Base-by-base conservation (phyloP, 2,329 filamentous ascomycete genomes). In the Cercospora beticola region DNA sequence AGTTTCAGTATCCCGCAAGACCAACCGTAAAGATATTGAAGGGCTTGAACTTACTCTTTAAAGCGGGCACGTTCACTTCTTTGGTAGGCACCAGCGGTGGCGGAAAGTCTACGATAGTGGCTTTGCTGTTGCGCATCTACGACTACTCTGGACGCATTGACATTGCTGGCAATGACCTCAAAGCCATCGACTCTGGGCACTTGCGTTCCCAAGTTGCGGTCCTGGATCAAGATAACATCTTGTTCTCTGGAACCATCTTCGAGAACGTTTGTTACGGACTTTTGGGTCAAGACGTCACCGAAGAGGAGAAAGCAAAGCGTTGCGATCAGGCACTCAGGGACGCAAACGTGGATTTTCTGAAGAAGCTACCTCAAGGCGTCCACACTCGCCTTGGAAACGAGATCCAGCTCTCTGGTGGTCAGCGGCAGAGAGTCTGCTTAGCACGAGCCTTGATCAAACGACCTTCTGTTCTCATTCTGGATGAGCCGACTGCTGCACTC, bases 381-480 rank as follows among this genome's bases (percentile, higher is more conserved):
- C 77, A 81, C 36, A 83, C 82, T 5, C 74, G 78, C 40, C 76
- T 83, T 21, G 81, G 81, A 9, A 81, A 82, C 64, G 81, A 81
- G 23, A 76, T 81, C 1, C 79, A 80, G 66, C 74, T 84, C 1
- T 83, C 81, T 1, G 83, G 82, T 14, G 83, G 83, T 5, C 83
- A 85, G 66, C 77, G 78, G 31, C 83, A 85, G 68, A 78, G 83
- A 16, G 77, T 84, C 14, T 83, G 82, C 36, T 80, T 85, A 33
- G 83, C 83, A 26, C 76, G 83, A 28, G 82, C 82, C 2, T 75
- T 85, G 31, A 78, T 84, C 64, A 78, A 82, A 59, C 76, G 80
- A 23, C 82, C 83, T 5, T 77, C 81, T 21, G 76, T 84, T 1
- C 76, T 85, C 8, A 76, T 84, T 5, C 77, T 84, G 2, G 83